Evolutionary conservation across 805 yeast species (phyloP).

Genomic region (Suhomyces canberraensis): DNA sequence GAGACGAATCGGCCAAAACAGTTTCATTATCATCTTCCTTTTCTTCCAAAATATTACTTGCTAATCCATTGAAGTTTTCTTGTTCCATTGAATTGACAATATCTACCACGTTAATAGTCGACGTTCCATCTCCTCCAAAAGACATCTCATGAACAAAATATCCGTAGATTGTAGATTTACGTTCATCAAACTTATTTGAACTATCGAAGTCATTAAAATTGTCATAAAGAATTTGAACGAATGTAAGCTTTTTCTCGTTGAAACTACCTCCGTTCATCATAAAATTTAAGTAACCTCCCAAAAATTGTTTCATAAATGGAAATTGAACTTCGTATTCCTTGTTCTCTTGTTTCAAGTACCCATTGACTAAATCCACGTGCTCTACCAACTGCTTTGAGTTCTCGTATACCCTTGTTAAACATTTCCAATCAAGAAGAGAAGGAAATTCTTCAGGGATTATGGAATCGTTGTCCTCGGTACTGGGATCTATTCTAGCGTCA

Average conservation of each 20-base stretch:
- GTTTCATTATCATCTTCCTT: slow-evolving; percentile 36
- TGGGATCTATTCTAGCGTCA: slow-evolving; percentile 10
- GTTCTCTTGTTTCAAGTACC: slow-evolving; percentile 18
- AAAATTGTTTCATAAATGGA: slow-evolving; percentile 38
- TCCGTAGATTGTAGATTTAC: slow-evolving; percentile 14
- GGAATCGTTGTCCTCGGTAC: neutral
- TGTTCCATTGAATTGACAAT: slow-evolving; percentile 8
- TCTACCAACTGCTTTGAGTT: slow-evolving; percentile 19
- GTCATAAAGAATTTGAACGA: slow-evolving; percentile 32
- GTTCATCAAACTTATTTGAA: slow-evolving; percentile 1
- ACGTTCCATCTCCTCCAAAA: slow-evolving; percentile 7
- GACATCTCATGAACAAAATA: slow-evolving; percentile 25
- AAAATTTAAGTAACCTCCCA: slow-evolving; percentile 37
- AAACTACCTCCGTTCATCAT: slow-evolving; percentile 28
- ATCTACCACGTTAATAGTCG: slow-evolving; percentile 9
- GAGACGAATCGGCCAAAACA: slow-evolving; percentile 40
- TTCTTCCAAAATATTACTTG: neutral
- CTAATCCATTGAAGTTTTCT: slow-evolving; percentile 1
- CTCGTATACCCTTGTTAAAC: slow-evolving; percentile 24
- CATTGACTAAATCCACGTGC: slow-evolving; percentile 29
- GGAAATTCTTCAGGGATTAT: slow-evolving; percentile 3
- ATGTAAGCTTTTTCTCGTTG: slow-evolving; percentile 18
- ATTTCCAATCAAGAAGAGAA: slow-evolving; percentile 28
- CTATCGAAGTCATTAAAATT: slow-evolving; percentile 9
- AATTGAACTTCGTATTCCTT: slow-evolving; percentile 24